Evolutionary conservation across 768 basidiomycete species (phyloP).

Genomic region (Tylopilus vinaceipallidus): DNA sequence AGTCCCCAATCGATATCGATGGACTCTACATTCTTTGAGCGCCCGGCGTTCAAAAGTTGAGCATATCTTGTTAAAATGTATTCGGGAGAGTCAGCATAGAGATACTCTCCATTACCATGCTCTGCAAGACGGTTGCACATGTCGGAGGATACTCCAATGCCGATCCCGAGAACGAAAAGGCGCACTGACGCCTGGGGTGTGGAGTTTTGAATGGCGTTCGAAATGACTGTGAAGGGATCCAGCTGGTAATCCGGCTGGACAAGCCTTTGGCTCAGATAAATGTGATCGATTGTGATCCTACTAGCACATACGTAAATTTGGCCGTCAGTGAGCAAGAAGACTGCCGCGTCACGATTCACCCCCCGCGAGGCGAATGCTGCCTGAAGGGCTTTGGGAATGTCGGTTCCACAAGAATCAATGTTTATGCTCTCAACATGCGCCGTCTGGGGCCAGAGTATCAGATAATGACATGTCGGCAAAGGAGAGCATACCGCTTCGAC

Average conservation of each 20-base stretch:
- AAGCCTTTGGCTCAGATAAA: too few relatives aligned
- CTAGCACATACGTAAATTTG: conserved; percentile 31
- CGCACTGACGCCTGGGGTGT: conserved; percentile 37
- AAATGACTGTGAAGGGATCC: conserved; percentile 17
- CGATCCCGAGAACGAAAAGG: conserved; percentile 61
- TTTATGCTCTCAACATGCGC: conserved; percentile 38
- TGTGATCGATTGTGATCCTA: too few relatives aligned
- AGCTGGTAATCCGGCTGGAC: too few relatives aligned
- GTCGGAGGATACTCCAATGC: conserved; percentile 45
- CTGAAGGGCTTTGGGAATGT: conserved; percentile 43
- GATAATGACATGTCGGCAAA: not conserved
- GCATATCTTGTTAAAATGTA: conserved; percentile 49
- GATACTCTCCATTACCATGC: conserved; percentile 48
- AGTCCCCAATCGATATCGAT: conserved; percentile 50
- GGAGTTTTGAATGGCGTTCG: conserved; percentile 34
- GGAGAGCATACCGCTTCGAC: conserved; percentile 34
- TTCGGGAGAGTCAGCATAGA: conserved; percentile 46
- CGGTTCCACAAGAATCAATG: conserved; percentile 51
- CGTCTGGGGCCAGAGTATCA: conserved; percentile 34
- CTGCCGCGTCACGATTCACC: conserved; percentile 38
- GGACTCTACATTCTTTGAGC: conserved; percentile 43
- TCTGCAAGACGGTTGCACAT: conserved; percentile 54
- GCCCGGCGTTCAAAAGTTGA: conserved; percentile 49
- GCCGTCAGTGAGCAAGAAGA: conserved; percentile 64
- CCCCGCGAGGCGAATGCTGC: conserved; percentile 37